Base-by-base conservation (phyloP, 2,329 filamentous ascomycete species). In the Gaeumannomyces tritici region DNA sequence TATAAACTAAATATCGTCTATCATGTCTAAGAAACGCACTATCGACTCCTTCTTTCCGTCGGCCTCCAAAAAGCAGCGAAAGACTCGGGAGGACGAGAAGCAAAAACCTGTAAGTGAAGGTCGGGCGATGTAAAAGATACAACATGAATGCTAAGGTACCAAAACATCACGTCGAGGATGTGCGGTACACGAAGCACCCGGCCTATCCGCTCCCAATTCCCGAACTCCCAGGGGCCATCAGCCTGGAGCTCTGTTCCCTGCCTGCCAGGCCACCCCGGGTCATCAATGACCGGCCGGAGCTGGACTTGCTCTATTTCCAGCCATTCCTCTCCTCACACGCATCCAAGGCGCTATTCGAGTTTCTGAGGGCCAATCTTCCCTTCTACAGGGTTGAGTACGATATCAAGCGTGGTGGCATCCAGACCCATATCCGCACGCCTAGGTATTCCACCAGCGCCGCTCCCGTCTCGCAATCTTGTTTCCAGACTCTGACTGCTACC, bases 301-400 rank as follows among this genome's bases (percentile, higher is more conserved):
- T 93, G 0, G 88, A 93, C 70, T 78, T 93, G 0, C 74, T 93
- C 11, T 90, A 90, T 73, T 93, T 88, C 70, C 81, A 90, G 68
- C 89, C 89, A 0, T 93, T 89, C 66, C 80, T 93, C 4, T 82
- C 87, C 0, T 74, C 77, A 2, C 72, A 79, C 15, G 77, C 84
- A 13, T 78, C 84, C 26, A 78, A 79, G 4, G 77, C 83, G 4
- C 73, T 91, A 0, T 93, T 93, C 72, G 75, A 84, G 18, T 91
- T 91, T 69, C 79, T 93, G 1, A 83, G 90, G 1, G 73, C 78
- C n/a, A 81, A 89, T 64, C 74, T 93, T 1, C 88, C 88, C 11
- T 93, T 92, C 74, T 91, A 92, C 69, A 82, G 88, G 61, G 89
- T 92, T 4, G 81, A 85, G 67, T 92, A 92, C 69, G 85, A 80